phyloP scores from a whole-genome alignment of 140 eudicot genomes.

The Bidens hawaiensis region DNA sequence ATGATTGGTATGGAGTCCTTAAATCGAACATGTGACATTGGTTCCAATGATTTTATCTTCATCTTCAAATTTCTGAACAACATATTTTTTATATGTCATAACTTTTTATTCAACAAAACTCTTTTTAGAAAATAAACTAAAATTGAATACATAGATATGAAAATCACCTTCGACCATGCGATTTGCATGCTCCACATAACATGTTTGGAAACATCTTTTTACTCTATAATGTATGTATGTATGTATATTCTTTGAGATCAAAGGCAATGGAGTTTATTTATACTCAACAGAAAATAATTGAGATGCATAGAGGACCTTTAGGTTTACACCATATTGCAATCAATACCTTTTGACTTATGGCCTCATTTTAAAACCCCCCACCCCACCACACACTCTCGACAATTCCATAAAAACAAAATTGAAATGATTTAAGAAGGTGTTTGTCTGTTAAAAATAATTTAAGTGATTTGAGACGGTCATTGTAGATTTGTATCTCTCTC shows the following conservation, averaged over 20 bases:
- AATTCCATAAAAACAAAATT: too few species aligned
- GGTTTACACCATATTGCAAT: neutral
- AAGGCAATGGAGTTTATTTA: slow-evolving; percentile 16
- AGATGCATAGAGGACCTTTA: slow-evolving; percentile 15
- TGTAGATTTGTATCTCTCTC: too few species aligned
- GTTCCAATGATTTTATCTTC: slow-evolving; percentile 27
- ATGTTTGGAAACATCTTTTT: slow-evolving; percentile 28
- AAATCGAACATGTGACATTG: slow-evolving; percentile 14
- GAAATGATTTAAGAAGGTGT: too few species aligned
- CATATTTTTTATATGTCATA: neutral
- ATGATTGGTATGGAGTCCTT: slow-evolving; percentile 6
- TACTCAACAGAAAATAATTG: neutral
- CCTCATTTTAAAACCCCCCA: too few species aligned
- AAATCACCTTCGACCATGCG: slow-evolving; percentile 27
- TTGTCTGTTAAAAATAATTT: too few species aligned
- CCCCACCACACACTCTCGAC: too few species aligned
- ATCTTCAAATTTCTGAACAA: slow-evolving; percentile 28
- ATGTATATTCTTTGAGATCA: slow-evolving; percentile 8
- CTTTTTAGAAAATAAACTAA: neutral
- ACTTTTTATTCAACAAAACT: neutral
- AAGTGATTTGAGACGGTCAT: too few species aligned
- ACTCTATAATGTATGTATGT: neutral
- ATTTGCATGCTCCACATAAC: slow-evolving; percentile 29
- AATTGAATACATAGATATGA: too few species aligned
- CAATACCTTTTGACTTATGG: too few species aligned